Evolutionary conservation across 2,329 filamentous ascomycete species (phyloP).

Genomic region (Acrocalymma vagum): DNA sequence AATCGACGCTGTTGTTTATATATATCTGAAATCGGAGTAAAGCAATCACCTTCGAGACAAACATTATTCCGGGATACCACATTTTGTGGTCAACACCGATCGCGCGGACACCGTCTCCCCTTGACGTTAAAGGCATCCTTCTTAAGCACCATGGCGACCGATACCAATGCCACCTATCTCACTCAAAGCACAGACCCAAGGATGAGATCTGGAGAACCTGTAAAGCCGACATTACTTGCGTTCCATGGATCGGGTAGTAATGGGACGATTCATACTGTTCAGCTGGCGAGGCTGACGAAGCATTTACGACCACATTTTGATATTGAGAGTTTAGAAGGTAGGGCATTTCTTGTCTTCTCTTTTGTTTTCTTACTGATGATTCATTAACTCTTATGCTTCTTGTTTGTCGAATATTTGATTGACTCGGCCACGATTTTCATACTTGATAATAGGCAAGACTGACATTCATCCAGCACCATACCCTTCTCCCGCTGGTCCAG

Average conservation of each 20-base stretch:
- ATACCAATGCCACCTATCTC: too few species aligned
- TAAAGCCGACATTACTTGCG: slow-evolving; percentile 43
- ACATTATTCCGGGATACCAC: too few species aligned
- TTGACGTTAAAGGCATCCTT: too few species aligned
- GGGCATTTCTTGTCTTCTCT: not conserved
- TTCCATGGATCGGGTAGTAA: slow-evolving; percentile 49
- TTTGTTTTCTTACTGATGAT: not conserved
- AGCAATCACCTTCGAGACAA: too few species aligned
- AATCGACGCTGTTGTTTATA: too few species aligned
- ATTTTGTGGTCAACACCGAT: too few species aligned
- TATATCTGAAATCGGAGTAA: too few species aligned
- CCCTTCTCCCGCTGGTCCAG: slow-evolving; percentile 42
- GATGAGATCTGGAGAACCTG: not conserved
- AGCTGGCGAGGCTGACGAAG: slow-evolving; percentile 38
- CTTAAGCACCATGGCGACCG: too few species aligned
- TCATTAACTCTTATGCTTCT: not conserved
- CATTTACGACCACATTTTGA: slow-evolving; percentile 33
- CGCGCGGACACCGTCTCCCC: too few species aligned
- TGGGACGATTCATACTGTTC: slow-evolving; percentile 40
- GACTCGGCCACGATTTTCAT: not conserved
- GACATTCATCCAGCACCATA: slow-evolving; percentile 34
- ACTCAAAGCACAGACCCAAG: too few species aligned
- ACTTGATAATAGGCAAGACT: slow-evolving; percentile 1
- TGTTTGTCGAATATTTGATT: not conserved
- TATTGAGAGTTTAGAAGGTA: slow-evolving; percentile 35